Percentiles rank a stretch among this genome's conserved stretches.
Conservation (phyloP, 2,329 filamentous ascomycete genomes). For the Metarhizium brunneum region DNA sequence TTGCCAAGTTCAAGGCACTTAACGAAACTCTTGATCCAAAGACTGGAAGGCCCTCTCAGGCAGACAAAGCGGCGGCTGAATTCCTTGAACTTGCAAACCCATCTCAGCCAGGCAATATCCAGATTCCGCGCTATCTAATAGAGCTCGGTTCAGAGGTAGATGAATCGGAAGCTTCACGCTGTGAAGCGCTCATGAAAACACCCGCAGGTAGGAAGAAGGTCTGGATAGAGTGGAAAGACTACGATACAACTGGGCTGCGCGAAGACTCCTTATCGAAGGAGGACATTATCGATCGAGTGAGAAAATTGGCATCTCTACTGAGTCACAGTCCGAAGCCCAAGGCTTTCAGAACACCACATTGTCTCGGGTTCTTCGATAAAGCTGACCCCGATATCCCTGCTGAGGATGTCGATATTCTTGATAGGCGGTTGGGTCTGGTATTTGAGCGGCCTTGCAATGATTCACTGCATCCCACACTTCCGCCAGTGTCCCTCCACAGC, state of each 20-base stretch:
- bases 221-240: conserved; percentile 44
- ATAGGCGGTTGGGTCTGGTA: conserved; percentile 40
- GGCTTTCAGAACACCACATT: conserved; percentile 40
- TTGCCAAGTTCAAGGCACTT: conserved; percentile 43
- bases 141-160: conserved; percentile 22
- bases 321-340: conserved; percentile 37
- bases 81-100: conserved; percentile 30
- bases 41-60: conserved; percentile 16
- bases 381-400: conserved; percentile 20
- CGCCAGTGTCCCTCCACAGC: conserved; percentile 37
- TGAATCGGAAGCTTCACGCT: conserved; percentile 25
- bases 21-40: conserved; percentile 34
- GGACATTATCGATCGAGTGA: conserved; percentile 33
- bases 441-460: conserved; percentile 38
- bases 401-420: conserved; percentile 31
- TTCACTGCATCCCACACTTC: conserved; percentile 22
- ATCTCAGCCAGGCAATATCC: conserved; percentile 20
- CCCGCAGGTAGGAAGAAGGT: conserved; percentile 27
- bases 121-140: conserved; percentile 25
- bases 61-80: conserved; percentile 27
- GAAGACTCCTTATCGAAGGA: conserved; percentile 29
- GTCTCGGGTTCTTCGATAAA: conserved; percentile 41
- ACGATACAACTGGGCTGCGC: conserved; percentile 25
- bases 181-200: conserved; percentile 29
- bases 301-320: conserved; percentile 37